Conservation (phyloP, 116 monocot genomes). For the Zostera marina region DNA sequence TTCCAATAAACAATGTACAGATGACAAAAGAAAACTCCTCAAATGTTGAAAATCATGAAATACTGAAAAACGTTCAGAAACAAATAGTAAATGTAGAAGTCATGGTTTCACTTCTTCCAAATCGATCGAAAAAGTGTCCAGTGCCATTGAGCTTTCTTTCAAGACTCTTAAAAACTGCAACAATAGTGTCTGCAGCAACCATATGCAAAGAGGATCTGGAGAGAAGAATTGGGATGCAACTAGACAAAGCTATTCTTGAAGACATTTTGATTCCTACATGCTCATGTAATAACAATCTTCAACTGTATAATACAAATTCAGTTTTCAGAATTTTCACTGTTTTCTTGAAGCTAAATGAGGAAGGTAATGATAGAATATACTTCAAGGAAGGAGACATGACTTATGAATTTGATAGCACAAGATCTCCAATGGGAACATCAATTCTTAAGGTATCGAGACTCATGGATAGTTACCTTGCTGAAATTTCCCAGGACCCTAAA, state of each 20-base stretch:
- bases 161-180: constrained; percentile 48
- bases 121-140: constrained; percentile 37
- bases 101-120: constrained; percentile 57
- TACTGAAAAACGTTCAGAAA: constrained; percentile 1
- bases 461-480: constrained; percentile 80
- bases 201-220: constrained; percentile 56
- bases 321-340: constrained; percentile 48
- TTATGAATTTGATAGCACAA: constrained; percentile 55
- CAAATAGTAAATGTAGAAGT: constrained; percentile 23
- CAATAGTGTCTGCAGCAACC: constrained; percentile 24
- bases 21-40: constrained; percentile 10
- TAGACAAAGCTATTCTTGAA: constrained; percentile 79
- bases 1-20: constrained; percentile 16
- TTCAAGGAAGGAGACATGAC: constrained; percentile 18
- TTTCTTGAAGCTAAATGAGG: constrained; percentile 59
- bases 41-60: constrained; percentile 15
- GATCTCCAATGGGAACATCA: constrained; percentile 46
- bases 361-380: constrained; percentile 20
- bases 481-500: constrained; percentile 77
- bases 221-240: constrained; percentile 60
- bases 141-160: constrained; percentile 69
- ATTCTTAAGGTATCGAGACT: constrained; percentile 60
- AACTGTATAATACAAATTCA: constrained; percentile 68
- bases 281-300: constrained; percentile 12
- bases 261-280: constrained; percentile 52